These are phyloP conservation scores for Ambrosia trifida DNA, from an alignment of 129 eudicot genomes.

Conservation along the genomic window DNA sequence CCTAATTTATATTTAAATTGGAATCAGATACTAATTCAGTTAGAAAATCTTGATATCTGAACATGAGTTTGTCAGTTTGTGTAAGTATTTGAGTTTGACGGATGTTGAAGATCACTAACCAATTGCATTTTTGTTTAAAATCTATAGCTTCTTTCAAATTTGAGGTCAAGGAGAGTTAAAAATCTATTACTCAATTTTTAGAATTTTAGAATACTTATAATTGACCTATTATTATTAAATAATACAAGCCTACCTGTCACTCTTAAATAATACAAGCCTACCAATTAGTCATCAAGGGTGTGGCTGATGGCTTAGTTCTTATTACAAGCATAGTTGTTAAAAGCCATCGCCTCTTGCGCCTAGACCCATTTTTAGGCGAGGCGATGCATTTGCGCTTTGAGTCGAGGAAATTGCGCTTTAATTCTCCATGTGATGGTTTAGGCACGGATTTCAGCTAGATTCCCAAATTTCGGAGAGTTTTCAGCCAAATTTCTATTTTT, in stretches of 20 bases:
- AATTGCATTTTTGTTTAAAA: neutral
- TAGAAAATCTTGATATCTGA: neutral
- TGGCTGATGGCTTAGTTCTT: neutral
- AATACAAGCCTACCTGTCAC: neutral
- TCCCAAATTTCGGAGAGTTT: no score
- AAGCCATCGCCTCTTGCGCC: no score
- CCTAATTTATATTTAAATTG: neutral
- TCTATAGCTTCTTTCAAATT: neutral
- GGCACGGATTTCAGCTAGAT: no score
- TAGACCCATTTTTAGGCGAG: no score
- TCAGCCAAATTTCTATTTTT: no score
- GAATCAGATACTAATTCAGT: neutral
- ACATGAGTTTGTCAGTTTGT: neutral
- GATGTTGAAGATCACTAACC: conserved; percentile 1
- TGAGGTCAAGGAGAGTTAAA: neutral
- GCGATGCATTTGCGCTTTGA: no score
- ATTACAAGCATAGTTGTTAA: no score
- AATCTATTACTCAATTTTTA: no score
- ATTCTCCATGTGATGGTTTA: no score
- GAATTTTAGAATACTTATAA: no score
- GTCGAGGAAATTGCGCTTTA: no score
- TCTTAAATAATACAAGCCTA: neutral
- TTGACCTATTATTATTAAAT: neutral
- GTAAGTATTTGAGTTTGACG: neutral
- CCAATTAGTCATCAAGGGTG: neutral